These are phyloP conservation scores for Prinsepia uniflora DNA, from an alignment of 306 rosid species.

Conservation along the genomic window DNA sequence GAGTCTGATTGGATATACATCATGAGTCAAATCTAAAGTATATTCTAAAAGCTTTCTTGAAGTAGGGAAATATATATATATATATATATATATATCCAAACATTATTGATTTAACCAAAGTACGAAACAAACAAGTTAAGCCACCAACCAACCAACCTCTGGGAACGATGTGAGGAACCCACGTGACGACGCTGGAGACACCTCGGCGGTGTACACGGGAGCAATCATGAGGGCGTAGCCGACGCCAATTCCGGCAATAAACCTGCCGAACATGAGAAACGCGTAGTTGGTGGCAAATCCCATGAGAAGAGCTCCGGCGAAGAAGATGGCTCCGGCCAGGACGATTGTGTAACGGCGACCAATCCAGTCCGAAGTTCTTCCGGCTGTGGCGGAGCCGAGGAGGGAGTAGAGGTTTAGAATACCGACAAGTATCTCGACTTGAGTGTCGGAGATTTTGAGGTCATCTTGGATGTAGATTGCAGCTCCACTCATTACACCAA, in stretches of 20 bases:
- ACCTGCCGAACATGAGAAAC: conserved; percentile 81
- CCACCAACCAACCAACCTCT: conserved; percentile 38
- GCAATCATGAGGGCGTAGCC: conserved; percentile 81
- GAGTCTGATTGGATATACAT: background rate
- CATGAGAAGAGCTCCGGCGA: conserved; percentile 74
- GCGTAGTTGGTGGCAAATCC: conserved; percentile 69
- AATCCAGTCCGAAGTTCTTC: conserved; percentile 84
- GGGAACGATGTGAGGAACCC: conserved; percentile 84
- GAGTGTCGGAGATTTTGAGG: conserved; percentile 40
- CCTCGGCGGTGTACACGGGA: conserved; percentile 79
- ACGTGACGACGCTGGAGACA: conserved; percentile 73
- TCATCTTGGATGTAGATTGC: conserved; percentile 49
- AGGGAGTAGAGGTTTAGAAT: conserved; percentile 69
- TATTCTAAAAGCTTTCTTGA: background rate
- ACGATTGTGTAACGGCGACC: conserved; percentile 86
- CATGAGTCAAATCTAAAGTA: background rate
- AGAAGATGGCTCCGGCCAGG: conserved; percentile 54
- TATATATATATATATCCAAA: background rate
- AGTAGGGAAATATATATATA: background rate
- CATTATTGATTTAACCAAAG: background rate
- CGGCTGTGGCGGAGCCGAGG: conserved; percentile 64
- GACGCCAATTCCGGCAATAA: conserved; percentile 72
- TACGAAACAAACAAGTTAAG: background rate
- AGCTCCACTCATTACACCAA: conserved; percentile 98
- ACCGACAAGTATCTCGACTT: conserved; percentile 59